phyloP scores from a whole-genome alignment of 1,284 basidiomycete genomes.

The Ceraceosorus bombacis region DNA sequence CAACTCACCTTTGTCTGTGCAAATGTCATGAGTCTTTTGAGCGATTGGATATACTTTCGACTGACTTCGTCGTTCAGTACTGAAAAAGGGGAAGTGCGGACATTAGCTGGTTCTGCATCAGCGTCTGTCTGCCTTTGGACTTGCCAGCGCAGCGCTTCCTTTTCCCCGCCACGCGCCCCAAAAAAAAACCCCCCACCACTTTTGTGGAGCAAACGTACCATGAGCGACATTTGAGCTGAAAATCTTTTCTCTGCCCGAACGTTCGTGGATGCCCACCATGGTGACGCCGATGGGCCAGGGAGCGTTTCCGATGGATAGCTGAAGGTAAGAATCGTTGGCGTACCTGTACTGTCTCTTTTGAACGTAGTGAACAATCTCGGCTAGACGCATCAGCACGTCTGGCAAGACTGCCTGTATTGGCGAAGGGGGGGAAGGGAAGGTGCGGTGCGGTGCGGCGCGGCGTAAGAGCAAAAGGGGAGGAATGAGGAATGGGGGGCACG shows the following conservation, averaged over 20 bases:
- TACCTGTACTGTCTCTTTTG: constrained; percentile 86
- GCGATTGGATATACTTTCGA: constrained; percentile 94
- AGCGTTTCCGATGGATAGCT: constrained; percentile 93
- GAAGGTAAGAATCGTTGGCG: constrained; percentile 93
- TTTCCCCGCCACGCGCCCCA: background rate
- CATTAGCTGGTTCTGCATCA: background rate
- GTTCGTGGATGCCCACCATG: constrained; percentile 97
- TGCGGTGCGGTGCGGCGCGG: background rate
- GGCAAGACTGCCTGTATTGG: constrained; percentile 63
- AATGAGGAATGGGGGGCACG: background rate
- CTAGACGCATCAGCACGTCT: constrained; percentile 78
- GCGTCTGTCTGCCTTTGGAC: background rate
- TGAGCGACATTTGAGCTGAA: constrained; percentile 93
- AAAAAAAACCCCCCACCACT: too few species aligned
- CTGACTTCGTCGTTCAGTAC: constrained; percentile 98
- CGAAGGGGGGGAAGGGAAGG: too few species aligned
- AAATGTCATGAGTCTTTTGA: constrained; percentile 64
- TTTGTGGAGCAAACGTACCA: constrained; percentile 17
- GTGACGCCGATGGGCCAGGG: constrained; percentile 99
- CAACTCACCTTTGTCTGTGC: constrained; percentile 27
- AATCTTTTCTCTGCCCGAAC: constrained; percentile 93
- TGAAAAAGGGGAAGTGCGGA: constrained; percentile 1
- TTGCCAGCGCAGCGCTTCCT: background rate
- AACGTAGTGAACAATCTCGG: constrained; percentile 94
- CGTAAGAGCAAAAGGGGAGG: constrained; percentile 5